Evolutionary conservation across 345 rosid genomes (phyloP).

Genomic region (Iberis pinnata): DNA sequence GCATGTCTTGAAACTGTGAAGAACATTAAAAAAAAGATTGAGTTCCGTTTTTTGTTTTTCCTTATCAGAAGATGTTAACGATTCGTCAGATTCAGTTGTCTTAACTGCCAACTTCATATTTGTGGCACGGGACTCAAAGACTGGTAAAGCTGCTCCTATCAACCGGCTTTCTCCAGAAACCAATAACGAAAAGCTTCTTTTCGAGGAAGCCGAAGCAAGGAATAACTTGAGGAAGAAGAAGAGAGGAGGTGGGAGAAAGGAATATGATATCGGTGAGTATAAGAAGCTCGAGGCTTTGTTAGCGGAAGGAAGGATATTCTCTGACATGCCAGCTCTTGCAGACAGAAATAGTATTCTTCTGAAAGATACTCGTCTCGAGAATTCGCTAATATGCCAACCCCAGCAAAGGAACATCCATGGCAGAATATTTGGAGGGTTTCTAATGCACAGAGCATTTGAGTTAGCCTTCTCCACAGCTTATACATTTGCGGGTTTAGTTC

Average conservation of each 20-base stretch:
- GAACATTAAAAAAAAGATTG: not conserved
- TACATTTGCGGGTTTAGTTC: slow-evolving; percentile 73
- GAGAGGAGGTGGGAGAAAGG: slow-evolving; percentile 46
- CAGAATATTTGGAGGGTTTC: slow-evolving; percentile 68
- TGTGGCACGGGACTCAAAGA: slow-evolving; percentile 76
- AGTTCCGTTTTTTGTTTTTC: slow-evolving; percentile 10
- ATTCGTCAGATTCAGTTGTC: slow-evolving; percentile 42
- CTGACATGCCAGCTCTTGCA: slow-evolving; percentile 79
- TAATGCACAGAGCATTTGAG: slow-evolving; percentile 82
- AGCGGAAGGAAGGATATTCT: slow-evolving; percentile 71
- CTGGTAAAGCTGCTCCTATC: slow-evolving; percentile 67
- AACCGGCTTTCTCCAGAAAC: slow-evolving; percentile 70
- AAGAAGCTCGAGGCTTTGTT: slow-evolving; percentile 46
- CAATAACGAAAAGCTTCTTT: slow-evolving; percentile 48
- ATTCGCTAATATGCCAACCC: slow-evolving; percentile 74
- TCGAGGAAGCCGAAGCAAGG: slow-evolving; percentile 70
- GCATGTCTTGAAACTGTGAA: not conserved
- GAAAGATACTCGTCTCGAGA: slow-evolving; percentile 58
- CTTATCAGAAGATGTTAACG: slow-evolving; percentile 44
- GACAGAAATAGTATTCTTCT: slow-evolving; percentile 80
- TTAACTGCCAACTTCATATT: slow-evolving; percentile 70
- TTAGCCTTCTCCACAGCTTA: slow-evolving; percentile 84
- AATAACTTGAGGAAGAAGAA: slow-evolving; percentile 54
- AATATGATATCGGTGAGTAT: slow-evolving; percentile 34
- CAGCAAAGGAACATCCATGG: slow-evolving; percentile 82